Conservation (phyloP, 139 green algal genomes). For the Raphidocelis subcapitata region DNA sequence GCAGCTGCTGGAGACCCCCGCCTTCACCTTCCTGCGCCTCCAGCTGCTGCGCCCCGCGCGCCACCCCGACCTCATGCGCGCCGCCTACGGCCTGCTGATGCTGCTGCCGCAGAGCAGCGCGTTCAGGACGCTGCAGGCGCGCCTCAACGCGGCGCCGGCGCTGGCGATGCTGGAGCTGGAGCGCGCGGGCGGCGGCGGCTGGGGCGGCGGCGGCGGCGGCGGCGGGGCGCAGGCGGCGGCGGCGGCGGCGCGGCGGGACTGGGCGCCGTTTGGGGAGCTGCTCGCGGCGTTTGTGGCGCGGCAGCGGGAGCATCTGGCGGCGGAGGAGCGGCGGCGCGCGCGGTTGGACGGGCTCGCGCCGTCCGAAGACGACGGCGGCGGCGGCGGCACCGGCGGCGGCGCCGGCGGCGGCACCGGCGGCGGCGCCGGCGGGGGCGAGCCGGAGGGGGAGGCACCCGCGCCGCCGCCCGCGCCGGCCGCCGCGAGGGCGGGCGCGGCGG, state of each 20-base stretch:
- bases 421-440: too few relatives aligned
- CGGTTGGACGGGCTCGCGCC: constrained; percentile 18
- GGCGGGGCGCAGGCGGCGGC: neutral
- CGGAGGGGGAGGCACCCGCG: too few relatives aligned
- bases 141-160: constrained; percentile 42
- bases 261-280: constrained; percentile 19
- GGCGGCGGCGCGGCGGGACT: constrained; percentile 1
- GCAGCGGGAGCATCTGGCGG: constrained; percentile 18
- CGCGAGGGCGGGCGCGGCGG: too few relatives aligned
- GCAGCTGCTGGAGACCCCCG: constrained; percentile 88
- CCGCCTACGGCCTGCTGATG: constrained; percentile 91
- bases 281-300: constrained; percentile 16
- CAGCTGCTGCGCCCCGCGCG: constrained; percentile 80
- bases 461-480: too few relatives aligned
- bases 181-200: neutral
- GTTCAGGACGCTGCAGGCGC: constrained; percentile 75
- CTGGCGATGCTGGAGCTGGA: constrained; percentile 21
- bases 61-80: constrained; percentile 70
- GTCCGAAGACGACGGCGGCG: too few relatives aligned
- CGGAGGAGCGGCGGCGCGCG: constrained; percentile 14
- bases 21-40: constrained; percentile 91
- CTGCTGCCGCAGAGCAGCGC: constrained; percentile 93
- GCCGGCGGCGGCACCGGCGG: too few relatives aligned
- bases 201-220: neutral
- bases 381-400: too few relatives aligned